Conservation (phyloP, 768 basidiomycete genomes). For the Cytidiella melzeri region DNA sequence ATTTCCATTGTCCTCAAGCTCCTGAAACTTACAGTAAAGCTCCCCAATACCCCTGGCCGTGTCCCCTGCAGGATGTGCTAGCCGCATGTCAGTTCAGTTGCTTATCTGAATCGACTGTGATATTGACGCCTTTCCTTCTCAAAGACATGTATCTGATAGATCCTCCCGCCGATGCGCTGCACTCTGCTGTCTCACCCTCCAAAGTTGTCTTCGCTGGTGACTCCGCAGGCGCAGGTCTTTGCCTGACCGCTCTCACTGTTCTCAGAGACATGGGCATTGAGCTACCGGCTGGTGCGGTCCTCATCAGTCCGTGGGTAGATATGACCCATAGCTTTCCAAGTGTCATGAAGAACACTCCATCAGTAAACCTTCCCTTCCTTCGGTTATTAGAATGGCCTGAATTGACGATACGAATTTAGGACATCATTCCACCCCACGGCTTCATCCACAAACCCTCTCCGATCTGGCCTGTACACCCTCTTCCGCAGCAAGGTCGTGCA, state of each 20-base stretch:
- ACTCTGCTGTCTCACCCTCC: constrained; percentile 55
- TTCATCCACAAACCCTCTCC: constrained; percentile 56
- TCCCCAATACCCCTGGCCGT: constrained; percentile 83
- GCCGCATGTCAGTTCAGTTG: constrained; percentile 51
- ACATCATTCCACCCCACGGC: constrained; percentile 60
- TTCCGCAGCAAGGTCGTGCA: constrained; percentile 18
- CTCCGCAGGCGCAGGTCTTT: constrained; percentile 70
- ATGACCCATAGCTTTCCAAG: constrained; percentile 82
- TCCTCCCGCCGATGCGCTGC: constrained; percentile 58
- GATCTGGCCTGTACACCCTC: constrained; percentile 49
- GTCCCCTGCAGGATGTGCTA: constrained; percentile 67
- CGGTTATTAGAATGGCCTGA: neutral
- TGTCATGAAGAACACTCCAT: constrained; percentile 58
- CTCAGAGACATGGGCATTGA: constrained; percentile 67
- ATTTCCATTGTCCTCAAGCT: neutral
- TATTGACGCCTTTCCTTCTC: neutral
- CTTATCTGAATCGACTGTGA: neutral
- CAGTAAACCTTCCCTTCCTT: constrained; percentile 34
- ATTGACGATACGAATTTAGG: constrained; percentile 39
- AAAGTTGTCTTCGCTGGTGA: constrained; percentile 77
- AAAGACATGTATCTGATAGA: constrained; percentile 73
- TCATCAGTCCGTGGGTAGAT: constrained; percentile 82
- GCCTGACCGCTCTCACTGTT: constrained; percentile 51
- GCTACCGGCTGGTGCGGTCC: constrained; percentile 66
- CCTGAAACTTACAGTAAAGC: constrained; percentile 46